Evolutionary conservation across 495 filamentous ascomycete genomes (phyloP), one percentile per base, ranked within the genome.

Genomic region (Darksidea phi): DNA sequence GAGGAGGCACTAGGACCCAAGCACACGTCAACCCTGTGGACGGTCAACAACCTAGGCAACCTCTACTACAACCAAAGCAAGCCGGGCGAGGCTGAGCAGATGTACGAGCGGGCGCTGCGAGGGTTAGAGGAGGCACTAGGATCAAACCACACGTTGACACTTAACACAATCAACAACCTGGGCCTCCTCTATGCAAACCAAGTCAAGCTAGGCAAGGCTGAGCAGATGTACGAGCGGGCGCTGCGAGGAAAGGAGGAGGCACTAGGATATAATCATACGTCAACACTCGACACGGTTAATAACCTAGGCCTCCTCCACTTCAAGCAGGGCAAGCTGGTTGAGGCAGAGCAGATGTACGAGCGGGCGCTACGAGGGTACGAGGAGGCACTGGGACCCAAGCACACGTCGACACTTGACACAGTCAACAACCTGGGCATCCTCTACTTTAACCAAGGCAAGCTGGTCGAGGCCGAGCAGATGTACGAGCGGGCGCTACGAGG

Each of bases 281-380:
- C 43, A 26, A 59, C 56, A 59, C 56, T 59, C 15, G 32, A 21
- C 15, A 59, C 56, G 47, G 56, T 59, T 20, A 24, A 59, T 25
- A 59, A 54, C 28, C 32, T 59, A 18, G 56, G 48, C 23, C 55
- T 57, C 18, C 24, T 59, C 12, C 54, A 54, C 28, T 8, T 17
- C 2, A 26, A 59, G 4, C 56, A 51, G 25, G 47, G 46, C 43
- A 50, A 41, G 46, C 47, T 49, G 15, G 46, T 11, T 17, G 26
- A 57, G 25, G 34, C 50, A 17, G 50, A 54, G 50, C 6, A 54
- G 28, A 18, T 38, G 24, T 54, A 41, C 28, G 5, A 5, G 42
- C 54, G 54, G n/a, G 54, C 38, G 20, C 54, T 57, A 18, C 12
- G 21, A 57, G 54, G 54, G 4, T 21, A 57, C 13, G 54, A 57